These are phyloP conservation scores for Fagus crenata DNA, from an alignment of 306 rosid genomes.

Conservation along the genomic window DNA sequence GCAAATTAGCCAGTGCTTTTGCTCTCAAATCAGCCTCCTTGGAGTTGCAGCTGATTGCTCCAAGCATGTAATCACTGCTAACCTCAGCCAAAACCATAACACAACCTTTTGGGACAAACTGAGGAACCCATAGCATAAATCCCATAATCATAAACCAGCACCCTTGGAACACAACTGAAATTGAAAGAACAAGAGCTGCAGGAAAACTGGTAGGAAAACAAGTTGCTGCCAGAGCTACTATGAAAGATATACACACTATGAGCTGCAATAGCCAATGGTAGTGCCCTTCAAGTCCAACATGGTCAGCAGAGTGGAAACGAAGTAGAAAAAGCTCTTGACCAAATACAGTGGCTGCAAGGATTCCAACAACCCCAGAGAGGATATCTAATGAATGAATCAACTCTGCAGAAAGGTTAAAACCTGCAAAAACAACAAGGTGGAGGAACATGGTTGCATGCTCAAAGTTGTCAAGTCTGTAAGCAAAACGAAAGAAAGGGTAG, in stretches of 20 bases:
- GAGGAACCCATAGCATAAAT: constrained; percentile 67
- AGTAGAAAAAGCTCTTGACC: constrained; percentile 85
- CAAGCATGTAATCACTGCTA: constrained; percentile 40
- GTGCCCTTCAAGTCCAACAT: constrained; percentile 89
- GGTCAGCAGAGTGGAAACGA: constrained; percentile 90
- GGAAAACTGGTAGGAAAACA: constrained; percentile 64
- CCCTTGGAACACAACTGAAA: constrained; percentile 77
- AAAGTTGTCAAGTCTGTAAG: constrained; percentile 63
- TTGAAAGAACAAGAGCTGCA: constrained; percentile 68
- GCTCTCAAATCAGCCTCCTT: constrained; percentile 67
- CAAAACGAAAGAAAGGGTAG: constrained; percentile 59
- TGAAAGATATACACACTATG: constrained; percentile 62
- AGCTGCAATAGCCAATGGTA: constrained; percentile 83
- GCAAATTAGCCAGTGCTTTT: constrained; percentile 79
- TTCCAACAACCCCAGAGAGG: constrained; percentile 64
- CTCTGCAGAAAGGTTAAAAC: constrained; percentile 64
- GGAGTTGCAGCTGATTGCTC: constrained; percentile 65
- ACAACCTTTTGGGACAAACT: constrained; percentile 73
- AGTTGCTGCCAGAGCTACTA: constrained; percentile 56
- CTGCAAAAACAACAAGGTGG: constrained; percentile 76
- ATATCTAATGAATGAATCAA: constrained; percentile 50
- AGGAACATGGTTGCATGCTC: constrained; percentile 95
- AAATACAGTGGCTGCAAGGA: constrained; percentile 68
- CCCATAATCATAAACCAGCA: constrained; percentile 95
- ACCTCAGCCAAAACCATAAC: constrained; percentile 28